These are phyloP conservation scores for Porphyrellus cyaneotinctus DNA, from an alignment of 768 basidiomycete genomes.

Conservation along the genomic window DNA sequence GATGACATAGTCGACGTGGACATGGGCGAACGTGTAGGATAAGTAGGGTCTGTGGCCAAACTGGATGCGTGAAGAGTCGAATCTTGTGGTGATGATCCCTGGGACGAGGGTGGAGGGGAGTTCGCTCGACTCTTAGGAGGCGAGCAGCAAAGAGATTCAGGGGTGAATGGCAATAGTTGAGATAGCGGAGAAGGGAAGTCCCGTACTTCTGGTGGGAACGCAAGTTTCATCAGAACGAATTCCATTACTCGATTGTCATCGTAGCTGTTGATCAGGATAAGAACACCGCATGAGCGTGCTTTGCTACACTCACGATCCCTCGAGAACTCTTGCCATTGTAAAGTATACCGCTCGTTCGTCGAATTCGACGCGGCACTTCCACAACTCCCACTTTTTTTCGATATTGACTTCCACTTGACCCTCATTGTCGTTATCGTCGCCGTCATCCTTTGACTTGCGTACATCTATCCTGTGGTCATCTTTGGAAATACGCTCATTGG, in stretches of 20 bases:
- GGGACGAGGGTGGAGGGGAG: constrained; percentile 28
- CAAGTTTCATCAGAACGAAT: constrained; percentile 65
- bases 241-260: constrained; percentile 65
- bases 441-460: constrained; percentile 8
- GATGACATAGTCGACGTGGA: constrained; percentile 22
- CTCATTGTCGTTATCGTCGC: constrained; percentile 11
- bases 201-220: constrained; percentile 50
- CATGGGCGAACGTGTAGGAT: constrained; percentile 21
- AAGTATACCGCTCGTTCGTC: constrained; percentile 68
- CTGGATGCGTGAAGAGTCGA: constrained; percentile 14
- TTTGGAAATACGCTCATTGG: constrained; percentile 6
- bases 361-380: constrained; percentile 78
- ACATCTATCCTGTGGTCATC: constrained; percentile 6
- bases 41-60: constrained; percentile 4
- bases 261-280: constrained; percentile 34
- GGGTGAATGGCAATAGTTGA: constrained; percentile 7
- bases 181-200: constrained; percentile 26
- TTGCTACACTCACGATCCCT: constrained; percentile 40
- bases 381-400: constrained; percentile 58
- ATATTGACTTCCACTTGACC: constrained; percentile 1
- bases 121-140: constrained; percentile 26
- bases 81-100: constrained; percentile 25
- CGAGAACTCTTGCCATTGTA: constrained; percentile 65
- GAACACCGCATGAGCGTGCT: background rate
- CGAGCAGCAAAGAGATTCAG: constrained; percentile 15